Evolutionary conservation across 2,329 filamentous ascomycete species (phyloP), one percentile per base, ranked within the genome.

Genomic region (Colletotrichum sp.): DNA sequence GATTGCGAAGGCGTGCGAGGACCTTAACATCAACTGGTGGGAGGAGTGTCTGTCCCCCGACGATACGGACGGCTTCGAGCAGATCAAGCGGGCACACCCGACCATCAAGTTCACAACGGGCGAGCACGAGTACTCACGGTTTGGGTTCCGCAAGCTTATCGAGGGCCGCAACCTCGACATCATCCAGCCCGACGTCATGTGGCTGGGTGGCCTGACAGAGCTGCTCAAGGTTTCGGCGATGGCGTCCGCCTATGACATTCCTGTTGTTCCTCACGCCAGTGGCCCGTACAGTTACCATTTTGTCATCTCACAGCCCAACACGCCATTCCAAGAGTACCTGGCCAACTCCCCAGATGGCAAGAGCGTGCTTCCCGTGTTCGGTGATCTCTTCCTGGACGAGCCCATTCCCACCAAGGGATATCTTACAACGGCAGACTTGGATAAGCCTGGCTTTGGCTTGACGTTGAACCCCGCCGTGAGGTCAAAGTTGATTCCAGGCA

Each of bases 241-340:
- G 91, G 96, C 96, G 6, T 92, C 96, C 6, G 96, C 96, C 26
- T 98, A 98, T 85, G 96, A 98, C 82, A 94, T 98, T 76, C 96
- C 96, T 15, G 96, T 98, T 18, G 95, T 98, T 16, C 96, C 96
- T n/a, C 96, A 98, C 83, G 96, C 96, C 60, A 97, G 94, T 77
- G 96, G 96, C 2, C 95, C 96, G 5, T 98, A 98, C 87, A 97
- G 95, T 81, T 98, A 98, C 86, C 96, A 98, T 86, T 98, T 97
- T 82, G 96, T 98, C 78, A 93, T 98, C 76, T 97, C 95, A 60
- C 96, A 98, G 85, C 92, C 95, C 77, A 98, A 98, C 87, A 95
- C 94, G 16, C 96, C 96, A 7, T 98, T 98, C 90, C 96, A 98
- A 84, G 96, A 98, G 85, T 98, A 98, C 82, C 90, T 98, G 28